Evolutionary conservation across 2,329 filamentous ascomycete species (phyloP).

Genomic region (Bipolaris sorokiniana): DNA sequence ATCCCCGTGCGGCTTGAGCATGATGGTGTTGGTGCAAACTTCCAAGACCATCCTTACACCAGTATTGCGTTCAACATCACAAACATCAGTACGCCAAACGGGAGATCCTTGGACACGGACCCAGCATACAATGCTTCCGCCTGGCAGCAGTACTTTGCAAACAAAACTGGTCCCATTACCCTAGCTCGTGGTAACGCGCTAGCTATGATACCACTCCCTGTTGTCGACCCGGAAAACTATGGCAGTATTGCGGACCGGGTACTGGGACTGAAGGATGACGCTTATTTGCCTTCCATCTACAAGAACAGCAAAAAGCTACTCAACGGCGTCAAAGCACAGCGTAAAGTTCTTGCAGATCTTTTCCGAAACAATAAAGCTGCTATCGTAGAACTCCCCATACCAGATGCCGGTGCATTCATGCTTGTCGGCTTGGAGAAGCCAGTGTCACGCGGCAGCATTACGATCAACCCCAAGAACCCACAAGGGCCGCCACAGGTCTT

Average conservation of each 20-base stretch:
- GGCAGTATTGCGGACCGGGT: conserved; percentile 23
- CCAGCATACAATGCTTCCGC: conserved; percentile 38
- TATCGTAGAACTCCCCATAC: conserved; percentile 42
- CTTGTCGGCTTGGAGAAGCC: conserved; percentile 46
- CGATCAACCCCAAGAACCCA: conserved; percentile 33
- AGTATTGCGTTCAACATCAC: conserved; percentile 28
- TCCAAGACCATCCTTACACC: conserved; percentile 44
- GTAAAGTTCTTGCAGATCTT: conserved; percentile 34
- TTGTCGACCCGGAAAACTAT: conserved; percentile 30
- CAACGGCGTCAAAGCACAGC: conserved; percentile 33
- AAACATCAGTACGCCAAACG: conserved; percentile 31
- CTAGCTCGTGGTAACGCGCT: conserved; percentile 35
- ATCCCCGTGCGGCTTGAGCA: conserved; percentile 35
- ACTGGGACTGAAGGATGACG: conserved; percentile 16
- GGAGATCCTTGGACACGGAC: conserved; percentile 27
- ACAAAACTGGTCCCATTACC: conserved; percentile 37
- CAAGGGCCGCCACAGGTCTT: conserved; percentile 36
- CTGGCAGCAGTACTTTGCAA: conserved; percentile 33
- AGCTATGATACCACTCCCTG: conserved; percentile 35
- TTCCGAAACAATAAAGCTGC: conserved; percentile 31
- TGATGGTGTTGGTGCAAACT: conserved; percentile 43
- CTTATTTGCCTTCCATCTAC: conserved; percentile 34
- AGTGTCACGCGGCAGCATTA: conserved; percentile 48
- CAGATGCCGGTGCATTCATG: conserved; percentile 37
- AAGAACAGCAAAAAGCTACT: conserved; percentile 34